Base-by-base conservation (phyloP, 495 filamentous ascomycete genomes). In the Cercophora scortea region DNA sequence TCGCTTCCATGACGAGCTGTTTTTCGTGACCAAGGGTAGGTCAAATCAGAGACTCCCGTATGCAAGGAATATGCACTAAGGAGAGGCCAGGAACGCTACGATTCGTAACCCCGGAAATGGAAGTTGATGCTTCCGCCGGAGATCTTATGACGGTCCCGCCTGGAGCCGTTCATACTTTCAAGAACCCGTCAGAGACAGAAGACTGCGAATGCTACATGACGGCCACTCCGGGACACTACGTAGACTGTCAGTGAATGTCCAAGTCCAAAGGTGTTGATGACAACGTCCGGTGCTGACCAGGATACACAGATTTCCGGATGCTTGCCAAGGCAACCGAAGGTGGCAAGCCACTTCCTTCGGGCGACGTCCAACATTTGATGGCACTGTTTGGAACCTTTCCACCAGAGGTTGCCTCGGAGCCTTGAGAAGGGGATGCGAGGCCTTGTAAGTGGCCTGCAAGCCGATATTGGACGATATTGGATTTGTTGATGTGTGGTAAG, bases 131-230 rank as follows among this genome's bases (percentile, higher is more conserved):
- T 15, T 61, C 64, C 42, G 63, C 58, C 18, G 79, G 78, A 3
- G 76, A 81, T 52, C 69, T 75, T 45, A 74, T 79, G 58, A 70
- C 72, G 2, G 73, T 83, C 12, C 74, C 75, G 11, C 70, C 71
- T 19, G 60, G 76, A 10, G 73, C 73, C 35, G 67, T 78, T 19
- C 75, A 80, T 53, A 78, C 73, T n/a, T 79, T 80, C 61, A 72
- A 65, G 49, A 79, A 81, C 49, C 71, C 75, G 33, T 73, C 68
- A 15, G 73, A 77, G 17, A 61, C 57, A 38, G 78, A 76, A 51
- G 76, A 77, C 49, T 71, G 72, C 32, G 70, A 69, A 61, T 76
- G 80, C 59, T 76, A 79, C 59, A 81, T 78, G 63, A 81, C 75
- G 3, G 75, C 70, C 46, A 80, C 77, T 52, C 79, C 77, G 5